Conservation (phyloP, 1,284 basidiomycete species). For the Psilocybe mexicana region DNA sequence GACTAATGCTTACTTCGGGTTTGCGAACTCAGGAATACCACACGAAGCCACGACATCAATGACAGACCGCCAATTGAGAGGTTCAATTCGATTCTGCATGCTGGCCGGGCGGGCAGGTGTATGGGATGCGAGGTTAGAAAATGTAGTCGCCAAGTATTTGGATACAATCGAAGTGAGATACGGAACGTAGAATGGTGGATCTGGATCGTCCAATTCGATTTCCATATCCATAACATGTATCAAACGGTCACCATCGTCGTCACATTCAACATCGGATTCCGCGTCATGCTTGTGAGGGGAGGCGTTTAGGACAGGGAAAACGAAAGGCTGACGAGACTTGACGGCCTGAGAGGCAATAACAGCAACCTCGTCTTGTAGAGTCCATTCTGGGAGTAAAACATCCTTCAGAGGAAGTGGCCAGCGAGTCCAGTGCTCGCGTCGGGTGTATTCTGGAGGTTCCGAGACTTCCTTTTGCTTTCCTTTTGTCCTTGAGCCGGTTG, state of each 20-base stretch:
- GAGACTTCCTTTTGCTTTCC: slow-evolving; percentile 21
- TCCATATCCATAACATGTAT: slow-evolving; percentile 17
- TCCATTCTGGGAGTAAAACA: slow-evolving; percentile 59
- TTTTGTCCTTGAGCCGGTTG: slow-evolving; percentile 13
- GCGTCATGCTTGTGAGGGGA: slow-evolving; percentile 13
- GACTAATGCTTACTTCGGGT: slow-evolving; percentile 39
- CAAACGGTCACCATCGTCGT: slow-evolving; percentile 12
- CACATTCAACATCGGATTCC: slow-evolving; percentile 10
- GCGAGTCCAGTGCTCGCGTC: slow-evolving; percentile 57
- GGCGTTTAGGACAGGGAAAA: slow-evolving; percentile 15
- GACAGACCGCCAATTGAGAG: slow-evolving; percentile 51
- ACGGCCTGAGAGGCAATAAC: slow-evolving; percentile 36
- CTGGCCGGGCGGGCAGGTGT: slow-evolving; percentile 46
- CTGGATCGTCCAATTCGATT: slow-evolving; percentile 24
- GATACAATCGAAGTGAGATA: slow-evolving; percentile 38
- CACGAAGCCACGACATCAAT: slow-evolving; percentile 43
- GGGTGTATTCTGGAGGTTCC: slow-evolving; percentile 18
- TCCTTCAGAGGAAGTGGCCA: slow-evolving; percentile 66
- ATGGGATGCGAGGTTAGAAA: slow-evolving; percentile 47
- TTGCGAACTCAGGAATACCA: slow-evolving; percentile 34
- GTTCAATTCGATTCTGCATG: slow-evolving; percentile 52
- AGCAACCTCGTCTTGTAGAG: slow-evolving; percentile 58
- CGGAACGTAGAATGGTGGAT: slow-evolving; percentile 28
- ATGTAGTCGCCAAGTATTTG: slow-evolving; percentile 42
- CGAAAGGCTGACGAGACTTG: slow-evolving; percentile 20